Evolutionary conservation across 106 monocot genomes (phyloP), one percentile per base, ranked within the genome.

Genomic region (Acorus gramineus): DNA sequence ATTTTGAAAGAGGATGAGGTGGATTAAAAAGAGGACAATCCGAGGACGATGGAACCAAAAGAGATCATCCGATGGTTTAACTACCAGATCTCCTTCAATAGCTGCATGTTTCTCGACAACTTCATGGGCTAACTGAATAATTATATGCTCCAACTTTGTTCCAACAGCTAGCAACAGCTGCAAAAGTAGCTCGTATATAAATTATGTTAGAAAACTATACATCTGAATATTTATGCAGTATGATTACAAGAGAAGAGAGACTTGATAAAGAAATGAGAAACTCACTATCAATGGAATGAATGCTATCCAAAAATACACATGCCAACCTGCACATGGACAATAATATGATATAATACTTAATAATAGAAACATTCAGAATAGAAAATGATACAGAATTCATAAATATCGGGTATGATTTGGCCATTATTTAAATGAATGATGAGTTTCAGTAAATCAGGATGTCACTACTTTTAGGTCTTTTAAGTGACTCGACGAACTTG

Each of bases 1-100:
- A 59, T 81, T 85, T 14, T 81, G 78, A 62, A 85, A 85, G 45
- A 85, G 70, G 66, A 85, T 81, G 54, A 85, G 75, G 61, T 85
- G 85, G 42, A 85, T 81, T 72, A 85, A 66, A 46, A 62, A 46
- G 2, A 81, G 81, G 56, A 85, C 66, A 7, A 85, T 45, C 11
- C 63, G 47, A 8, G 85, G 85, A 12, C 53, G 53, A 46, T 11
- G 64, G 68, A 78, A 78, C 81, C 81, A 85, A 62, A 85, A 85
- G n/a, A 66, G 62, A 14, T 75, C 53, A 60, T 81, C 78, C 3
- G 85, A 81, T 12, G 75, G 85, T 8, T 66, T 71, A 52, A 85
- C 75, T 8, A 77, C 59, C 58, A 77, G 12, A 28, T 63, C 71
- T 11, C 74, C 80, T 65, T 77, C 63, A 46, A 78, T 50, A 4